Percentiles rank a stretch among this genome's conserved stretches.
phyloP scores from a whole-genome alignment of 768 basidiomycete species.

The Collybia mongolica region DNA sequence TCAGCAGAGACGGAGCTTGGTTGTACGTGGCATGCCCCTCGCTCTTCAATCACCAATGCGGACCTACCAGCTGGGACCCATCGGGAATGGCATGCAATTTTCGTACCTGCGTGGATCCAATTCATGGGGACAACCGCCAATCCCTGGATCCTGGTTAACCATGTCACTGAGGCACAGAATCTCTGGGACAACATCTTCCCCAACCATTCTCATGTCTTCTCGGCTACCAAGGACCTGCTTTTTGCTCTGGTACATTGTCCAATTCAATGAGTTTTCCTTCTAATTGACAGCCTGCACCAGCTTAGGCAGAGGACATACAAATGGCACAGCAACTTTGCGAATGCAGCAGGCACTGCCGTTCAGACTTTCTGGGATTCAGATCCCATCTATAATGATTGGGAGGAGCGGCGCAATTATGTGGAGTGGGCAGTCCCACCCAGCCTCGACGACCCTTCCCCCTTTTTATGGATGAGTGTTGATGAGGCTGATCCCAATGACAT shows the following conservation, averaged over 20 bases:
- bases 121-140: too few species aligned
- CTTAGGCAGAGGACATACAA: constrained; percentile 4
- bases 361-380: too few species aligned
- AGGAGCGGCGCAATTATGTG: too few species aligned
- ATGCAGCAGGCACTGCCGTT: neutral
- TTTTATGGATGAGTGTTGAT: too few species aligned
- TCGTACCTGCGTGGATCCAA: too few species aligned
- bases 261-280: neutral
- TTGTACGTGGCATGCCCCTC: constrained; percentile 15
- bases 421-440: too few species aligned
- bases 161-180: too few species aligned
- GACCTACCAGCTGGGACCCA: constrained; percentile 1
- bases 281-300: constrained; percentile 1
- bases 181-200: constrained; percentile 3
- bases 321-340: neutral
- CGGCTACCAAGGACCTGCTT: neutral
- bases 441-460: too few species aligned
- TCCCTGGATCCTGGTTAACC: too few species aligned
- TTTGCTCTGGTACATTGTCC: neutral
- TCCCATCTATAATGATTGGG: too few species aligned
- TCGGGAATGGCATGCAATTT: too few species aligned
- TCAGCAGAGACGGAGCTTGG: constrained; percentile 54
- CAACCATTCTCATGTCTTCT: neutral
- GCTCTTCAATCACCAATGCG: constrained; percentile 2
- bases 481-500: too few species aligned